A percentile compares a stretch with the other conserved stretches of the same genome.
These are phyloP conservation scores for Sextonia rubra DNA, from an alignment of 164 flowering plant species.

Conservation along the genomic window DNA sequence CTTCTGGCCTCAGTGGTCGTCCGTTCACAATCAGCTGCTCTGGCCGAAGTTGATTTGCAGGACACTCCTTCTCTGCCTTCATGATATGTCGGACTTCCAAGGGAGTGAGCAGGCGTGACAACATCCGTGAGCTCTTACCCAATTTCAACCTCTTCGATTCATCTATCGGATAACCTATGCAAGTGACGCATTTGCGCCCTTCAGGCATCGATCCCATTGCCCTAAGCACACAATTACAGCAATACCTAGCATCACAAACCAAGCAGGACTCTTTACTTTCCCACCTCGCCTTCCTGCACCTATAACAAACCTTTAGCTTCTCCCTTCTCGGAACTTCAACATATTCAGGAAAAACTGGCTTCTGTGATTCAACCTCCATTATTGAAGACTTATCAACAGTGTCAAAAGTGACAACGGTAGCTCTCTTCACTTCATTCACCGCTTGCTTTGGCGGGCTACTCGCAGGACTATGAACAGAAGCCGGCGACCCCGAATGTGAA, in stretches of 20 bases:
- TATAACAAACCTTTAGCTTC: slow-evolving; percentile 59
- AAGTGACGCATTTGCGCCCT: slow-evolving; percentile 96
- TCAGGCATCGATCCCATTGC: slow-evolving; percentile 99
- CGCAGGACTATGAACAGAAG: slow-evolving; percentile 36
- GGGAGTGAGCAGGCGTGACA: slow-evolving; percentile 71
- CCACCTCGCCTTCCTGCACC: slow-evolving; percentile 89
- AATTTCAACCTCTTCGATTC: slow-evolving; percentile 66
- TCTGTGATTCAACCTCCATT: slow-evolving; percentile 36
- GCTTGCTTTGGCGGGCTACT: slow-evolving; percentile 26
- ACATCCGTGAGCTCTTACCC: slow-evolving; percentile 72
- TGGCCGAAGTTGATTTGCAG: slow-evolving; percentile 96
- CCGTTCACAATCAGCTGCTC: slow-evolving; percentile 91
- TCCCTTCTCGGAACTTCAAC: slow-evolving; percentile 48
- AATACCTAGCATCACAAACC: slow-evolving; percentile 85
- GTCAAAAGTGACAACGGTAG: slow-evolving; percentile 71
- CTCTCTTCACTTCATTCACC: slow-evolving; percentile 48
- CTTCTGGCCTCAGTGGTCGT: slow-evolving; percentile 67
- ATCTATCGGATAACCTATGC: slow-evolving; percentile 79
- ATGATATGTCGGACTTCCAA: slow-evolving; percentile 90
- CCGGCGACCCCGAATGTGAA: slow-evolving; percentile 66
- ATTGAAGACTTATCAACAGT: slow-evolving; percentile 50
- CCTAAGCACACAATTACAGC: slow-evolving; percentile 87
- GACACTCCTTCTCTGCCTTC: slow-evolving; percentile 93
- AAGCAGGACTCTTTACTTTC: slow-evolving; percentile 82
- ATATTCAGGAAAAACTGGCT: slow-evolving; percentile 43